Percentiles rank a stretch among this genome's conserved stretches.
Evolutionary conservation across 257 asterid genomes (phyloP).

Genomic region (Capsicum rhomboideum): DNA sequence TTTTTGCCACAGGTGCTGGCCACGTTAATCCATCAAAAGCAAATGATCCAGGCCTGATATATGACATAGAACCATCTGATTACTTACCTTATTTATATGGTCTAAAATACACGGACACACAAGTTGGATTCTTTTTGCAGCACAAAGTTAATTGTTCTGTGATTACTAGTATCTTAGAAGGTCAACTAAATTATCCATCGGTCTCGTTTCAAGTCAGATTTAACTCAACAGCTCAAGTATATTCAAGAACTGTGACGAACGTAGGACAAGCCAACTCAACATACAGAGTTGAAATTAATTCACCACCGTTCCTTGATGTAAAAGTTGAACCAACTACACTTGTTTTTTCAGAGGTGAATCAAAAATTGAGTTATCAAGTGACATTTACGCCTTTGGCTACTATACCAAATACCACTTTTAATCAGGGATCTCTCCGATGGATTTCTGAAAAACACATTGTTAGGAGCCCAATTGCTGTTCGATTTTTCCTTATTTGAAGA

Average conservation of each 20-base stretch:
- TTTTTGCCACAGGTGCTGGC: conserved; percentile 23
- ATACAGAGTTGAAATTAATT: background rate
- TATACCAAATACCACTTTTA: background rate
- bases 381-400: background rate
- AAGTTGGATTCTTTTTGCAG: conserved; percentile 1
- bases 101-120: conserved; percentile 1
- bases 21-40: conserved; percentile 28
- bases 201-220: conserved; percentile 1
- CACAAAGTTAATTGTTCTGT: conserved; percentile 1
- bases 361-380: conserved; percentile 3
- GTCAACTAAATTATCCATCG: conserved; percentile 31
- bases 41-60: conserved; percentile 23
- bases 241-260: conserved; percentile 31
- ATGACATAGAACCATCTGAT: conserved; percentile 7
- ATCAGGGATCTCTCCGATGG: conserved; percentile 23
- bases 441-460: conserved; percentile 7
- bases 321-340: conserved; percentile 9
- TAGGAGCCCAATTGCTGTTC: conserved; percentile 13
- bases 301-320: conserved; percentile 2
- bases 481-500: background rate
- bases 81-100: conserved; percentile 26
- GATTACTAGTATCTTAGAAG: conserved; percentile 1
- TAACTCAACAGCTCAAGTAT: background rate
- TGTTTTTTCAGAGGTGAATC: background rate
- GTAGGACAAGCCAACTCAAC: conserved; percentile 22